Evolutionary conservation across 2,329 filamentous ascomycete genomes (phyloP), one percentile per base, ranked within the genome.

Genomic region (Cercospora zeina): DNA sequence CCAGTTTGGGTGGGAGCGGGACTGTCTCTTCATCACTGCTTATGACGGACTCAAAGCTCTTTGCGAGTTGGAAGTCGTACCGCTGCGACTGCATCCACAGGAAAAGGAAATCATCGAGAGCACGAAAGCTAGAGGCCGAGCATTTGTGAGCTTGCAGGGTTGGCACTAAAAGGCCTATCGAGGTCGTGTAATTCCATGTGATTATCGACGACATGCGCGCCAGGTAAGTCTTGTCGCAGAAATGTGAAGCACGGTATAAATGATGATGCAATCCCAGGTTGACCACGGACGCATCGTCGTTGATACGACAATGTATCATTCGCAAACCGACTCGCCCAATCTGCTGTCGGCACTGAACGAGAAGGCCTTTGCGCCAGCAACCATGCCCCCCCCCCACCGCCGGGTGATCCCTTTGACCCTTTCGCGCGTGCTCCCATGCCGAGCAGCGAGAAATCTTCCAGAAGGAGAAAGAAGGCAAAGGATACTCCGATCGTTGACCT

Each of bases 151-250:
- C 8, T 62, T 64, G 53, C 62, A 67, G 30, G 70, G 70, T n/a
- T 67, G 68, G 58, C 64, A 70, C 45, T 71, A 70, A 62, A 63
- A 67, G 59, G 58, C 63, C 39, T 72, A 72, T 59, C 64, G 58
- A 57, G 50, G 62, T n/a, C 65, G 51, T 31, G 62, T 53, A 27
- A 58, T 13, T 9, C 58, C 65, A 47, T 61, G 59, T 8, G 58
- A 64, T 11, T 39, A 58, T 3, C 19, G 31, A 13, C 59, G 56
- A n/a, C 50, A 39, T 13, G 45, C 47, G 33, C 62, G 37, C 31
- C 24, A 62, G 64, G 42, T 47, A 24, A 13, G 42, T 47, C 11
- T 13, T 10, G 13, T 47, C 19, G 42, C 37, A 14, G 16, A 14
- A 24, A 27, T 6, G 19, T 21, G 11, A 10, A 11, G 4, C 21